Evolutionary conservation across 2,329 filamentous ascomycete species (phyloP), one percentile per base, ranked within the genome.

Genomic region (Emergomyces pasteurianus): DNA sequence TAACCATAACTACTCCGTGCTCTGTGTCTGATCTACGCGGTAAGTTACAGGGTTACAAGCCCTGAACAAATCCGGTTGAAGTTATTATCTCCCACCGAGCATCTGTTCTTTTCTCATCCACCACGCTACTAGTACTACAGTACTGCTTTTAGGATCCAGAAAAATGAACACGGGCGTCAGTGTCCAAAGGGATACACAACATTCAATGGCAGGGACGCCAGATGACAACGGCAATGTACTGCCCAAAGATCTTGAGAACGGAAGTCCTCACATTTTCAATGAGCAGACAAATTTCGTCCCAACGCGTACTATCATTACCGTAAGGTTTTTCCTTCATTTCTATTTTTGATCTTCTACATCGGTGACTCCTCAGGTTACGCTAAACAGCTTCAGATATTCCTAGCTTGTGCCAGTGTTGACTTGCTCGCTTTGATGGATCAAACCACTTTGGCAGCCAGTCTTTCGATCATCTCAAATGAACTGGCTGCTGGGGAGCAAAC

Each of bases 281-380:
- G 80, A 83, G 64, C 80, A 83, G 67, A 82, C 80, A 18, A 81
- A 82, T 63, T 83, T 82, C 72, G 79, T 82, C 2, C 78, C 80
- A 4, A 75, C 66, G 57, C 72, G 73, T 28, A 80, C 73, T 1
- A 81, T 83, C 56, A 78, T 82, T 64, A 82, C 75, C n/a, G 80
- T 81, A 69, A 62, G 66, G n/a, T n/a, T n/a, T n/a, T n/a, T n/a
- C n/a, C n/a, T n/a, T n/a, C n/a, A n/a, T n/a, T n/a, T n/a, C n/a
- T n/a, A n/a, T n/a, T 64, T 7, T 1, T 8, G n/a, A 8, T 4
- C 1, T 26, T 21, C 23, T 50, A n/a, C 50, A 28, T 36, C 12
- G 7, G 26, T 21, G n/a, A 10, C 42, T 8, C 28, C 1, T 6
- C 43, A 18, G 21, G 26, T n/a, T 54, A 54, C 34, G 42, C 28